Evolutionary conservation across 768 basidiomycete species (phyloP).

Genomic region (Mycena rosella): DNA sequence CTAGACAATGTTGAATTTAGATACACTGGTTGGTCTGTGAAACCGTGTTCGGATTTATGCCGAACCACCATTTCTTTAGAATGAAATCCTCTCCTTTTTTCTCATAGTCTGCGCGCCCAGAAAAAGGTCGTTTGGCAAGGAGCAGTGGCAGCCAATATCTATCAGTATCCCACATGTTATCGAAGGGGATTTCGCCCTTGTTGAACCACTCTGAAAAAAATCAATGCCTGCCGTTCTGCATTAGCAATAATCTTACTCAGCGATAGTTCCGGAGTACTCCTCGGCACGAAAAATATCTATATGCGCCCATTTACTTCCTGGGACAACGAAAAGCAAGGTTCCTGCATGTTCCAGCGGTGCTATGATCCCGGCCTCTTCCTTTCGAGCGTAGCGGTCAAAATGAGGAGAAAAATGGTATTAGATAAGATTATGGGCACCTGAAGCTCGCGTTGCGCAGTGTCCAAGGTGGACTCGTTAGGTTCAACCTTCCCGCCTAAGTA

Average conservation of each 20-base stretch:
- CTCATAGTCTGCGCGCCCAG: slow-evolving; percentile 61
- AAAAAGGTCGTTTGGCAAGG: slow-evolving; percentile 53
- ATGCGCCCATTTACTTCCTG: slow-evolving; percentile 68
- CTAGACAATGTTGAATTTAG: slow-evolving; percentile 12
- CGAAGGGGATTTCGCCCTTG: slow-evolving; percentile 68
- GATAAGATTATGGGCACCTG: slow-evolving; percentile 52
- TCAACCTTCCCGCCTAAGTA: slow-evolving; percentile 81
- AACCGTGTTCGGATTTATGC: slow-evolving; percentile 29
- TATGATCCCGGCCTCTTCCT: slow-evolving; percentile 86
- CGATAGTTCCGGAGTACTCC: slow-evolving; percentile 68
- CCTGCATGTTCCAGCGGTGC: slow-evolving; percentile 76
- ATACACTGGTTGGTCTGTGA: neutral
- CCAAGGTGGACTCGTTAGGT: slow-evolving; percentile 70
- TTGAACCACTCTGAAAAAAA: slow-evolving; percentile 76
- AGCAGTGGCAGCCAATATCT: slow-evolving; percentile 77
- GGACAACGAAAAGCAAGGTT: slow-evolving; percentile 71
- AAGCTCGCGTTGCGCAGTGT: slow-evolving; percentile 85
- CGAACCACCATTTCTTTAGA: slow-evolving; percentile 63
- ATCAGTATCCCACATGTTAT: slow-evolving; percentile 74
- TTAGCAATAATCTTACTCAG: slow-evolving; percentile 65
- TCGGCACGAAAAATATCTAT: slow-evolving; percentile 81
- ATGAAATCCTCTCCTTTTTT: slow-evolving; percentile 44
- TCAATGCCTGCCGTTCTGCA: neutral
- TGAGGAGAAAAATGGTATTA: neutral
- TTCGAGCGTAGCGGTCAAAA: slow-evolving; percentile 45